Base-by-base conservation (phyloP, 2,329 filamentous ascomycete species). In the Geosmithia putterillii region DNA sequence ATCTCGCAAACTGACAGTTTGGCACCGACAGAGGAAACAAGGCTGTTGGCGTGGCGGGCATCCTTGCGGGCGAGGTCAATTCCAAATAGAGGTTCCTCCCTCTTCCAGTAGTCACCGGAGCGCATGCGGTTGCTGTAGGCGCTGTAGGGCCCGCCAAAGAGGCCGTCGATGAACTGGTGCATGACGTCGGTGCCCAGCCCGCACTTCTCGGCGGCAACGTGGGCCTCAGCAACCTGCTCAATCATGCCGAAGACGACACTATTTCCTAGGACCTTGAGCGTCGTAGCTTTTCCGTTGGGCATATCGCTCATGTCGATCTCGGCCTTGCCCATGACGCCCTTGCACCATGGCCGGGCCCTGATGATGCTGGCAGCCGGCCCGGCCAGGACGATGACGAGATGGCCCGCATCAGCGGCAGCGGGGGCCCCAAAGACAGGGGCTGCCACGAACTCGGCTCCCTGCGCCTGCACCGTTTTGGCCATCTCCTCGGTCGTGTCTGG, bases 11-110 rank as follows among this genome's bases (percentile, higher is more conserved):
- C 80, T 46, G 67, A 72, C 61, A 94, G 60, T 46, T 69, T 71
- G 38, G 74, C 69, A 0, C 84, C 86, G 6, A 68, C 70, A 20
- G 63, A 63, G 47, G 75, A 65, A 0, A 85, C 88, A 46, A 95
- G 54, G 44, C 64, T 67, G 57, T 79, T 65, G 4, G 84, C 86
- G 67, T 95, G 87, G 1, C 79, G 65, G 2, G 81, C 76, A 65
- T 95, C 89, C 59, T 95, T 95, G 47, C 82, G 69, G 6, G 87
- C 88, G 46, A 94, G 66, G 57, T 92, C 82, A 1, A 90, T 84
- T 3, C 78, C 78, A 59, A 94, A 94, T 8, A 92, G 65, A n/a
- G 88, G 88, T 54, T 81, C 82, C 20, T 84, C 77, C 12, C 83
- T 71, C 61, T 77, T 73, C 60, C 83, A 79, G 57, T 94, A 94